Evolutionary conservation across 345 rosid species (phyloP), one percentile per base, ranked within the genome.

Genomic region (Anastatica hierochuntica): DNA sequence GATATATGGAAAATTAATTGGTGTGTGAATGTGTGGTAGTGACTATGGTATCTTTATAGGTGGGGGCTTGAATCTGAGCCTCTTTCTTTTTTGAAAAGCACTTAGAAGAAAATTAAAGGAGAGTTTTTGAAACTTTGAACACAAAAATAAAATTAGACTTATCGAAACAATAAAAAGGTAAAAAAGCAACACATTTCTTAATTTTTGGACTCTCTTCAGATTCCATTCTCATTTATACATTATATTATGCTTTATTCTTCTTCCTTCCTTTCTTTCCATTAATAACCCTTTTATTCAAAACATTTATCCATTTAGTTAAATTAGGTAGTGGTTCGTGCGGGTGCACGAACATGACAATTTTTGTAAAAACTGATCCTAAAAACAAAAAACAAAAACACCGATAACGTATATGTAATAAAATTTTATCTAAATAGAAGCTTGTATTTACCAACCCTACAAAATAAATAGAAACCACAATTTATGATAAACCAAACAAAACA

Each of bases 11-110:
- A 63, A 63, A 36, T 9, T 53, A 57, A n/a, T n/a, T 35, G 4
- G 68, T 55, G 69, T 65, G 58, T 57, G 58, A 65, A 65, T 65
- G 35, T 58, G 64, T 36, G 53, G 64, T 43, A 27, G 14, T 17
- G 20, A 43, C 40, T 65, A 29, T 29, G 63, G 70, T 49, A 57
- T 65, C 70, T 56, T 65, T 42, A 50, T 49, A 58, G 59, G 70
- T 58, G 64, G 64, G 70, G 64, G 58, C 59, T 58, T 50, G 59
- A 66, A 66, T 66, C 70, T 50, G 24, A 57, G 64, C 53, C 62
- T 43, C 52, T 58, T 64, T 56, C 14, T 43, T 21, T 35, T 39
- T 30, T 33, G 27, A 65, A 65, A 65, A 65, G 64, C 64, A 65
- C 59, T 65, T 27, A 27, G 19, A 36, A 50, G 42, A 65, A 48